Base-by-base conservation (phyloP, 345 rosid species). In the Heritiera littoralis region DNA sequence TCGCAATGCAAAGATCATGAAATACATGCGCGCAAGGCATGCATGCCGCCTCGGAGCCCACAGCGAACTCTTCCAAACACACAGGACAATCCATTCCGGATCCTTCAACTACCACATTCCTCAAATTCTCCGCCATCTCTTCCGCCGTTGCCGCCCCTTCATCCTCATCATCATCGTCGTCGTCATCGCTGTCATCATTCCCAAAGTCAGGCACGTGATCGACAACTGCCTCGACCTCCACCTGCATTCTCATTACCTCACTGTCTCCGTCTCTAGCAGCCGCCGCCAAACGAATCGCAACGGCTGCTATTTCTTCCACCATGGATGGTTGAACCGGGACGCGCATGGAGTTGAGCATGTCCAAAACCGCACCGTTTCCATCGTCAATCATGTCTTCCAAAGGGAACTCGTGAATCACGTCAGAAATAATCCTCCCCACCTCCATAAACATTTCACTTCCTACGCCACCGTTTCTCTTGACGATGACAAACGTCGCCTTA, bases 261-360 rank as follows among this genome's bases (percentile, higher is more conserved):
- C 20, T 17, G 6, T 7, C 15, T 15, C 46, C 6, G 3, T 51
- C 45, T 38, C 46, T 52, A 12, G 9, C 45, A 72, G 46, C 28
- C 8, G 10, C 23, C 46, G 61, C 75, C 75, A 52, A 30, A 8
- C 43, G 28, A 52, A 17, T 45, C 2, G 46, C 60, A 1, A 2
- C 8, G 28, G 61, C 46, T 7, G 61, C 75, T 8, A 72, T 17
- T 4, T 17, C 23, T 72, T 72, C 75, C 9, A 72, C 61, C 46
- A 9, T 52, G 15, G 75, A 17, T 4, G 45, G 60, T 38, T 72
- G 61, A 32, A 52, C 45, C 15, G 61, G 75, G 30, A 72, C 7
- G 14, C 75, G 61, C 75, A 72, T 32, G 15, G 60, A 32, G 75
- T 72, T 32, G 61, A 72, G 17, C 46, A 72, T 72, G 46, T 72